Base-by-base conservation (phyloP, 129 eudicot genomes). In the Centella asiatica region DNA sequence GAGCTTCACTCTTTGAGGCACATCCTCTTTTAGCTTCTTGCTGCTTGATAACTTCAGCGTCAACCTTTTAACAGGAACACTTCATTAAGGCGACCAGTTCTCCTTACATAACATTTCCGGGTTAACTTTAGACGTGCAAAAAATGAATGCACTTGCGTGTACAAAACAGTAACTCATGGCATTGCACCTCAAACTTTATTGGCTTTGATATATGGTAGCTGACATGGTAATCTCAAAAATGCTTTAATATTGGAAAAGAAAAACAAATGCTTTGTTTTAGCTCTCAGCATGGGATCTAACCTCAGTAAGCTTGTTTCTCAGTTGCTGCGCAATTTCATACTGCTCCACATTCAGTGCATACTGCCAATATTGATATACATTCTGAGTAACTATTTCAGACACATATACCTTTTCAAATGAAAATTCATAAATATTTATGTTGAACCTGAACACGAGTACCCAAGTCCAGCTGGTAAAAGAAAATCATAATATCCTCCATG, bases 401-500 rank as follows among this genome's bases (percentile, higher is more conserved):
- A 31, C 33, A 42, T 23, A 24, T 32, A 62, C 48, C 62, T 47
- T 20, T 26, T 49, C 32, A 57, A 18, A 26, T 9, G 48, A 57
- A 45, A 0, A 19, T 17, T 27, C 22, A 2, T 4, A 39, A 59
- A 25, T 0, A 19, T 25, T 53, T 46, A 73, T 46, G 59, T 18
- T 70, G 34, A 73, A 90, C 97, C 94, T 90, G 98, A 11, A 85
- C 95, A 55, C 94, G 77, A 44, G 94, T 92, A 23, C 86, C 90
- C 81, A 92, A 80, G 62, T 92, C 98, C 72, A 92, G 78, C 84
- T 92, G 94, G 70, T 87, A 87, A 81, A 84, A 87, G 80, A 92
- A 87, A 61, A 92, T 75, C 67, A 92, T 44, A 53, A 92, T 79
- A 76, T 92, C 96, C 68, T 84, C 95, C 66, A 87, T 87, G 15